Evolutionary conservation across 345 rosid genomes (phyloP).

Genomic region (Brassica napus): Da-Ae NC_063435.1:26843501-26844000

Average conservation of each 20-base stretch:
- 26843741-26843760: conserved; percentile 29
- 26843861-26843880: conserved; percentile 30
- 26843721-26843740: conserved; percentile 23
- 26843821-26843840: not conserved
- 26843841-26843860: conserved; percentile 6
- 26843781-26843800: conserved; percentile 29
- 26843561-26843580: conserved; percentile 83
- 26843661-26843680: conserved; percentile 49
- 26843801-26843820: conserved; percentile 27
- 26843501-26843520: conserved; percentile 77
- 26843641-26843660: conserved; percentile 25
- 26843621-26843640: conserved; percentile 39
- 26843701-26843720: conserved; percentile 32
- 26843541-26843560: conserved; percentile 79
- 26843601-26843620: conserved; percentile 59
- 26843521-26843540: conserved; percentile 93
- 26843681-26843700: conserved; percentile 34
- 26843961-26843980: not conserved
- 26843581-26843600: conserved; percentile 95
- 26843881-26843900: conserved; percentile 32
- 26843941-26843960: not conserved
- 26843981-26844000: not conserved
- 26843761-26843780: conserved; percentile 25
- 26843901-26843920: not conserved
- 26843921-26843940: conserved; percentile 5